Evolutionary conservation across 148 eudicot species (phyloP), one percentile per base, ranked within the genome.

Genomic region (Rhododendron ovatum): DNA sequence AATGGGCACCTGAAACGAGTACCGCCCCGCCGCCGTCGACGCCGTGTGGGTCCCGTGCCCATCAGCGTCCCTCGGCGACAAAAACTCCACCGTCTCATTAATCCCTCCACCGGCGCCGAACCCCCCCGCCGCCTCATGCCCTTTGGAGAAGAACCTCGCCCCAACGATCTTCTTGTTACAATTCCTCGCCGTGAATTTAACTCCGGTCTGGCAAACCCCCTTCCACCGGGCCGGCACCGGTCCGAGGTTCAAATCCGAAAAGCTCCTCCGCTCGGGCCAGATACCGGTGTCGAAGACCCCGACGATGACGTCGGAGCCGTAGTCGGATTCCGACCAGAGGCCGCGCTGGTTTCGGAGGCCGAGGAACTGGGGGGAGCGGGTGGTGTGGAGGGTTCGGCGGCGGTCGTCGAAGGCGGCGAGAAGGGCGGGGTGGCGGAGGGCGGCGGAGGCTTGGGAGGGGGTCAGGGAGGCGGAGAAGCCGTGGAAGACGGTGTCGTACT

Each of bases 41-140:
- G 99, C 98, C 0, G 98, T 97, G 87, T 95, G 99, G 18, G 99
- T 97, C 20, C 99, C 99, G 30, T 97, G 99, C 0, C 99, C 99
- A 79, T 97, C 98, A 2, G 98, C 99, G 65, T 97, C 99, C 81
- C 99, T 80, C 0, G 99, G 91, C 0, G 98, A 95, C 55, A 87
- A 80, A 67, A 90, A 97, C 87, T 97, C 98, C 8, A 88, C 83
- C 0, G 93, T 89, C 12, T 88, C 86, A 47, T 94, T 94, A 57
- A 94, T 92, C 24, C 91, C 96, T 2, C 94, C 90, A 0, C 90
- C 91, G 85, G 89, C 65, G 5, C 92, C 92, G 26, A 87, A 84
- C 12, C 89, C 86, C 13, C 87, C 61, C 1, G 91, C 92, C 15
- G 96, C 94, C 22, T 94, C 95, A 33, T 97, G 98, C 0, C 99